Evolutionary conservation across 2,329 filamentous ascomycete genomes (phyloP), one percentile per base, ranked within the genome.

Genomic region (Monilinia polystroma): DNA sequence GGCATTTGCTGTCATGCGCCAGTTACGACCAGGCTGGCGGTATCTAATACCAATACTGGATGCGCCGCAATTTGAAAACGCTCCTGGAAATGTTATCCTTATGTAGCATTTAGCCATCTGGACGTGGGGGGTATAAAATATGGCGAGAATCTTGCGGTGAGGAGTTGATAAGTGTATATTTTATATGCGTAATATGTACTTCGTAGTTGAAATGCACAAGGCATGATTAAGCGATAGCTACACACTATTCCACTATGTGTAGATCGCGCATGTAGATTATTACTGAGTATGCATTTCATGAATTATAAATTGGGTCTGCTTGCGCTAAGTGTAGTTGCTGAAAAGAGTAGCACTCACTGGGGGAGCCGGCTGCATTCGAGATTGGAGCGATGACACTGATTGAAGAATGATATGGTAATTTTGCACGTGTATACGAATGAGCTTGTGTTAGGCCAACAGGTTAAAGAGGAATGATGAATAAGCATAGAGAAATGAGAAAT

Each of bases 61-160:
- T 32, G 18, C 26, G 41, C 57, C 57, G 35, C 43, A n/a, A 47
- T 20, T 49, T 49, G 11, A 59, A 20, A 35, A 23, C 10, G 20
- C 57, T 47, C 14, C 57, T 35, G 43, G n/a, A 35, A 23, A 49
- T 49, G 26, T 23, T 8, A 43, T 59, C 57, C 57, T n/a, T 49
- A 43, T 59, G 57, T 59, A 59, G 57, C 57, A 59, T 38, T 43
- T 59, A 49, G 32, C 57, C 8, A 49, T 43, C 43, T 59, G 18
- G 26, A 23, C 20, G 57, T 59, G 43, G 57, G 56, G 57, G 43
- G 18, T 8, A 16, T 59, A 18, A 29, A 58, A 43, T 47, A 26
- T 47, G 41, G 57, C 41, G 26, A 59, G 32, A 14, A 49, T 59
- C 12, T 35, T 47, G 43, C 43, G 43, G 43, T 23, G 43, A 47